Percentiles rank a stretch among this genome's conserved stretches.
These are phyloP conservation scores for Phytophthora crassamura DNA, from an alignment of 352 stramenopile genomes.

Conservation along the genomic window DNA sequence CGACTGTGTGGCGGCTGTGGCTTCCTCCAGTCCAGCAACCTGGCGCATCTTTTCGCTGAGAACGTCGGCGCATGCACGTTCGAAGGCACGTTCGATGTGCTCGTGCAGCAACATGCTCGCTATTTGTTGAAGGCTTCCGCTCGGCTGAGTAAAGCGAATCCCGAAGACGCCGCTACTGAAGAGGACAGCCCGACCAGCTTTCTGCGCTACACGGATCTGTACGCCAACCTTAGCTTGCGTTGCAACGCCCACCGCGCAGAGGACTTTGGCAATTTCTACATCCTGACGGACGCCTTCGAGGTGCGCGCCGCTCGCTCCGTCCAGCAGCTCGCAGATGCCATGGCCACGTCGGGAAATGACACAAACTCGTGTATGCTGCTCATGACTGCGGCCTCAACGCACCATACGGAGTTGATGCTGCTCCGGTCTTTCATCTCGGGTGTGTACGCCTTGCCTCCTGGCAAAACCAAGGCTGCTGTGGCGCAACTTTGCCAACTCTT, in stretches of 20 bases:
- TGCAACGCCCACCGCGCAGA: constrained; percentile 43
- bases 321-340: constrained; percentile 41
- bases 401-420: constrained; percentile 51
- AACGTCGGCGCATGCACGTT: constrained; percentile 52
- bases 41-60: constrained; percentile 43
- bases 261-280: constrained; percentile 47
- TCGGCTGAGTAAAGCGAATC: constrained; percentile 24
- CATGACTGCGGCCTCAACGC: constrained; percentile 49
- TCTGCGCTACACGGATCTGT: constrained; percentile 37
- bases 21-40: constrained; percentile 33
- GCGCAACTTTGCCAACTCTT: constrained; percentile 45
- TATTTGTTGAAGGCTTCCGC: constrained; percentile 48
- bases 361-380: constrained; percentile 53
- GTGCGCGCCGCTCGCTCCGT: constrained; percentile 40
- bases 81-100: constrained; percentile 66
- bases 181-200: constrained; percentile 40
- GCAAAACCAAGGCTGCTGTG: constrained; percentile 37
- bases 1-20: constrained; percentile 27
- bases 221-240: constrained; percentile 35
- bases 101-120: constrained; percentile 58
- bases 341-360: constrained; percentile 44
- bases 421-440: constrained; percentile 43
- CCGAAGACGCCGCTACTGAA: not conserved
- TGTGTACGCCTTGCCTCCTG: constrained; percentile 31
- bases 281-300: constrained; percentile 50